Conservation (phyloP, 305 asterid species). For the Solanum hybrid region DNA sequence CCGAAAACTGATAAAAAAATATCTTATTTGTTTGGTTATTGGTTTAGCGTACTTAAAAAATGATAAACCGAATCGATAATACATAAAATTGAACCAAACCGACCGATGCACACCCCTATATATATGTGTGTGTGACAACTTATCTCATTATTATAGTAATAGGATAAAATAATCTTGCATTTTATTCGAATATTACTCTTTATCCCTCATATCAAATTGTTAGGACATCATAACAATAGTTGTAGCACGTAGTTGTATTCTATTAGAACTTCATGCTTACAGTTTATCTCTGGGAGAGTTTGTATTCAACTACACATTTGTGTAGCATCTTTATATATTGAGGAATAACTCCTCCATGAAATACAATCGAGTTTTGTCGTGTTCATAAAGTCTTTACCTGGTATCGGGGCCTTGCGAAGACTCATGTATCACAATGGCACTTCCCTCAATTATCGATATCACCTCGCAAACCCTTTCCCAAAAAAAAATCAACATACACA, state of each 20-base stretch:
- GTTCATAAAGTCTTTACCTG: neutral
- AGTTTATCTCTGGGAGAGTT: neutral
- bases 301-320: neutral
- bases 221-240: neutral
- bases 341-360: neutral
- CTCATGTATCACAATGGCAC: neutral
- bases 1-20: too few relatives aligned
- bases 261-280: neutral
- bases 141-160: neutral
- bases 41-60: neutral
- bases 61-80: too few relatives aligned
- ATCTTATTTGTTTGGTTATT: neutral
- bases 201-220: neutral
- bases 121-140: neutral
- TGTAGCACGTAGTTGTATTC: neutral
- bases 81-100: too few relatives aligned
- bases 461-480: neutral
- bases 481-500: neutral
- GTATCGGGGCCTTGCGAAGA: neutral
- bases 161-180: neutral
- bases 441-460: neutral
- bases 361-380: too few relatives aligned
- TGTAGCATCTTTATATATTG: neutral
- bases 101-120: neutral
- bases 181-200: neutral